Conservation (phyloP, 2,329 filamentous ascomycete species). For the Hymenoscyphus fructigenus region DNA sequence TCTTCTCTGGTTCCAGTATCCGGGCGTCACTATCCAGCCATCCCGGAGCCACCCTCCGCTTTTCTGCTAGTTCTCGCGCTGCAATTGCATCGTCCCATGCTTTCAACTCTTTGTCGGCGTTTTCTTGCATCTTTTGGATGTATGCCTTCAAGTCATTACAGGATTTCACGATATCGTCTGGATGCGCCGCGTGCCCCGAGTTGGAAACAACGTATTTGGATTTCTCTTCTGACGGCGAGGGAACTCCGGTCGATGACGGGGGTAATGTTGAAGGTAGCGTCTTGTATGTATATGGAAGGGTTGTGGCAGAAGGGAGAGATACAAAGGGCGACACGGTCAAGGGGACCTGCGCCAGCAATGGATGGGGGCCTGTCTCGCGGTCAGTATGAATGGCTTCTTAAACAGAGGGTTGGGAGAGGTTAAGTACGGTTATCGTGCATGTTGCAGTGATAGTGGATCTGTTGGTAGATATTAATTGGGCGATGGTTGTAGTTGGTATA, state of each 20-base stretch:
- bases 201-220: conserved; percentile 74
- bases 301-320: conserved; percentile 82
- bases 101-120: conserved; percentile 65
- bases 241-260: conserved; percentile 60
- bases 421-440: conserved; percentile 36
- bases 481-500: background rate
- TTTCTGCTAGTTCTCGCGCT: conserved; percentile 72
- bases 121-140: conserved; percentile 65
- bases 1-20: conserved; percentile 66
- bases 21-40: conserved; percentile 75
- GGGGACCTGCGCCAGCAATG: conserved; percentile 86
- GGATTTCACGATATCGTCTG: conserved; percentile 79
- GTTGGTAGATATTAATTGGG: background rate
- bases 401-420: conserved; percentile 5
- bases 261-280: conserved; percentile 84
- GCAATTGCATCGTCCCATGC: conserved; percentile 68
- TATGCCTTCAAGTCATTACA: conserved; percentile 78
- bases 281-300: conserved; percentile 94
- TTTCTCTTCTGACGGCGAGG: conserved; percentile 47
- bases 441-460: background rate
- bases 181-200: conserved; percentile 80
- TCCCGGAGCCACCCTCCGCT: conserved; percentile 74
- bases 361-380: conserved; percentile 64
- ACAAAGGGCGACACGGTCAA: conserved; percentile 94
- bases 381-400: conserved; percentile 5